Conservation (phyloP, 202 grass and related monocot genomes). For the Panicum virgatum region DNA sequence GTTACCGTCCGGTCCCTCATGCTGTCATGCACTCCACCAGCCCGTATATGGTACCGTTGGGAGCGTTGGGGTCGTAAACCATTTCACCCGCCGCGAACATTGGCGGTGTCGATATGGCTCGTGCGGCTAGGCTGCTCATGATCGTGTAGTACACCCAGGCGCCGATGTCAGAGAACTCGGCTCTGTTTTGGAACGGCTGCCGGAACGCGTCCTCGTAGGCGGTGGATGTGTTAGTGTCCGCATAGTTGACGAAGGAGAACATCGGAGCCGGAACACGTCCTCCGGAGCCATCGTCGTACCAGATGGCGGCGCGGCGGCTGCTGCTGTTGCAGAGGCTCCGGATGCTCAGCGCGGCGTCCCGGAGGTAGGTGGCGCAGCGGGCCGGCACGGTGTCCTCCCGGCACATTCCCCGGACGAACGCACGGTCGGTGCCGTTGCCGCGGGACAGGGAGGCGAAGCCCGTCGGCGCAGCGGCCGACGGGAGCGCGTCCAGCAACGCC, state of each 20-base stretch:
- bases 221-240: background rate
- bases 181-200: background rate
- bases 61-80: background rate
- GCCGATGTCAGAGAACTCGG: background rate
- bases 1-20: constrained; percentile 44
- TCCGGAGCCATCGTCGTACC: constrained; percentile 14
- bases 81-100: constrained; percentile 39
- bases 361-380: constrained; percentile 31
- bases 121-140: constrained; percentile 30
- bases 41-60: constrained; percentile 42
- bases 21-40: constrained; percentile 44
- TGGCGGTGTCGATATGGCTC: no score
- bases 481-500: constrained; percentile 25
- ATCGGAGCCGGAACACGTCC: background rate
- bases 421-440: background rate
- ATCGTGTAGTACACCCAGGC: constrained; percentile 22
- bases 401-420: constrained; percentile 27
- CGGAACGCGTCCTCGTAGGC: background rate
- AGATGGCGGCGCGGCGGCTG: constrained; percentile 31
- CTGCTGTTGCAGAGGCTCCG: background rate
- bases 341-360: background rate
- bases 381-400: background rate
- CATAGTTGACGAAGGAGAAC: constrained; percentile 30
- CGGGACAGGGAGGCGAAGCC: constrained; percentile 21
- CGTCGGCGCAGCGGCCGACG: background rate